A percentile compares a stretch with the other conserved stretches of the same genome.
These are phyloP conservation scores for Morella rubra DNA, from an alignment of 306 rosid species.

Conservation along the genomic window DNA sequence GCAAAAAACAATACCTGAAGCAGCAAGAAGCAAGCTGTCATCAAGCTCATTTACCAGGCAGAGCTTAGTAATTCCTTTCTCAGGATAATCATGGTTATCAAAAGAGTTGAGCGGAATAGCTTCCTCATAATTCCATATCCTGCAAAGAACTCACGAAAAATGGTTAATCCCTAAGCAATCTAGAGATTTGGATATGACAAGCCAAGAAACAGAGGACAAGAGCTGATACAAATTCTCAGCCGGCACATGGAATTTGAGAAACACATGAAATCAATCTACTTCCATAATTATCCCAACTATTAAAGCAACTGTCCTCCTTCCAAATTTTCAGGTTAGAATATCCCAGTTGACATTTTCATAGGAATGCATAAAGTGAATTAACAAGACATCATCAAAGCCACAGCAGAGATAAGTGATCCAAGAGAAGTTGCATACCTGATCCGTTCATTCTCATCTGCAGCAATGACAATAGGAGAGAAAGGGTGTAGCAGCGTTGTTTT, in stretches of 20 bases:
- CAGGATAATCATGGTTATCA: slow-evolving; percentile 86
- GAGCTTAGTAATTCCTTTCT: slow-evolving; percentile 91
- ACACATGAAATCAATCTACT: background rate
- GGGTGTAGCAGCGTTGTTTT: slow-evolving; percentile 81
- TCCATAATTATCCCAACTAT: background rate
- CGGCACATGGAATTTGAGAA: background rate
- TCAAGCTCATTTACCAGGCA: slow-evolving; percentile 95
- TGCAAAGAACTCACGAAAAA: slow-evolving; percentile 32
- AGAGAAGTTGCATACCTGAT: slow-evolving; percentile 56
- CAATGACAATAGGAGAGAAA: slow-evolving; percentile 87
- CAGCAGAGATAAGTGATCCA: background rate
- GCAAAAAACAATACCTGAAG: slow-evolving; percentile 68
- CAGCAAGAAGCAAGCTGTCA: slow-evolving; percentile 95
- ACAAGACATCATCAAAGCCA: background rate
- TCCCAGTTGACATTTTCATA: background rate
- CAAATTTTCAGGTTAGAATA: background rate
- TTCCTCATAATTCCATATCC: slow-evolving; percentile 91
- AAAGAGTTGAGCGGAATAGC: slow-evolving; percentile 82
- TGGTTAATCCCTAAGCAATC: slow-evolving; percentile 22
- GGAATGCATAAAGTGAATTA: background rate
- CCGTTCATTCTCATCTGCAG: slow-evolving; percentile 92
- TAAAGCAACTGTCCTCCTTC: background rate
- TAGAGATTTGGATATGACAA: background rate
- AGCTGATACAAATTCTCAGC: background rate
- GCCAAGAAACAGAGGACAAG: background rate